Evolutionary conservation across 441 rosid genomes (phyloP).

Genomic region (Isatis lusitanica): DNA sequence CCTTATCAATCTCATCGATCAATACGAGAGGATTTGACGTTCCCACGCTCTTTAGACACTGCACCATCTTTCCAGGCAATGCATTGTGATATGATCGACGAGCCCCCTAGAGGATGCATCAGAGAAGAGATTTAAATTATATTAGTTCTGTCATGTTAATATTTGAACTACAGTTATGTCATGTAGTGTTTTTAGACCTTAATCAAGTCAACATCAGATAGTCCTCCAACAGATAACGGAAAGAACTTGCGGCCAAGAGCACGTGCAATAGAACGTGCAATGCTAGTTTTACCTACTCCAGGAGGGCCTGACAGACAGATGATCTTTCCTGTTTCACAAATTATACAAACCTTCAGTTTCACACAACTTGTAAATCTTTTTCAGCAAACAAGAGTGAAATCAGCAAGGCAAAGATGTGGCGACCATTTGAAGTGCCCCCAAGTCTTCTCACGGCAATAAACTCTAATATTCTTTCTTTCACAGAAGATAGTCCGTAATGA

Average conservation of each 20-base stretch:
- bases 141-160: not conserved
- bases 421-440: conserved; percentile 88
- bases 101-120: conserved; percentile 61
- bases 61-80: conserved; percentile 99
- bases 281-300: conserved; percentile 98
- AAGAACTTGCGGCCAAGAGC: conserved; percentile 85
- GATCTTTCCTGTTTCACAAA: conserved; percentile 67
- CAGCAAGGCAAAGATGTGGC: not conserved
- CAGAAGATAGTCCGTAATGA: conserved; percentile 87
- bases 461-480: conserved; percentile 90
- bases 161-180: not conserved
- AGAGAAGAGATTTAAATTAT: not conserved
- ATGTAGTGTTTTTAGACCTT: conserved; percentile 54
- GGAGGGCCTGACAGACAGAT: conserved; percentile 97
- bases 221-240: conserved; percentile 94
- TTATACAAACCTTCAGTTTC: not conserved
- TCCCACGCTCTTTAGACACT: conserved; percentile 90
- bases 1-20: conserved; percentile 99
- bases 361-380: not conserved
- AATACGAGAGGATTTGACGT: conserved; percentile 93
- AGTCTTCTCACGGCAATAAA: conserved; percentile 92
- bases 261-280: conserved; percentile 92
- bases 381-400: not conserved
- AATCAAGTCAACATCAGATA: conserved; percentile 89
- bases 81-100: conserved; percentile 90